Base-by-base conservation (phyloP, 2,329 filamentous ascomycete species). In the Paraconiothyrium brasiliense region DNA sequence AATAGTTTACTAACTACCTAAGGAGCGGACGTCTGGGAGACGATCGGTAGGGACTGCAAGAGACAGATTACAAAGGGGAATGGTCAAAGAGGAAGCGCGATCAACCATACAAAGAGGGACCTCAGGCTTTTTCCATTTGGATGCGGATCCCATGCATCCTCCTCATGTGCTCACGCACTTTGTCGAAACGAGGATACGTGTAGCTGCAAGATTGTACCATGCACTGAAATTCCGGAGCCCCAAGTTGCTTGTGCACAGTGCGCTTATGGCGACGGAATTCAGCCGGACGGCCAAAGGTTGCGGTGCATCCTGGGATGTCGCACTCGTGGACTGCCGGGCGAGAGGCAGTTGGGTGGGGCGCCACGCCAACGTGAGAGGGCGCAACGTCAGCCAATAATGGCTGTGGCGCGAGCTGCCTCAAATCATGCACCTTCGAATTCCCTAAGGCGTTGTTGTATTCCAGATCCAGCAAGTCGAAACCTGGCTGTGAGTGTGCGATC, bases 191-290 rank as follows among this genome's bases (percentile, higher is more conserved):
- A 24, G 54, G 49, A 55, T 61, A 61, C 20, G 30, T 27, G 43
- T 61, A 61, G 11, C 43, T 35, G 55, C 59, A 61, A 20, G 27
- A 22, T 14, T 34, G 11, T n/a, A 54, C 10, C 27, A 57, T 57
- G 41, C 59, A 61, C n/a, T 47, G 47, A 14, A 43, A 44, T 2
- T 30, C 44, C 5, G 11, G n/a, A 3, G 20, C 32, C 24, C 49
- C 20, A 24, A 52, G 22, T 22, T 22, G 46, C 27, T 24, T 24
- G 27, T 61, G 59, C 6, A 43, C 14, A 24, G 55, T 50, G 13
- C 32, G n/a, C 41, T 55, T 44, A 20, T 61, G 59, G 34, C 59
- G 59, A 30, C 59, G 55, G 11, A 61, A 58, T 22, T 58, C 59
- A 22, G 32, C 41, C 16, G 43, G 24, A 7, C 59, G 59, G 27